Evolutionary conservation across 1,284 basidiomycete species (phyloP), one percentile per base, ranked within the genome.

Genomic region (Ustilago crameri): DNA sequence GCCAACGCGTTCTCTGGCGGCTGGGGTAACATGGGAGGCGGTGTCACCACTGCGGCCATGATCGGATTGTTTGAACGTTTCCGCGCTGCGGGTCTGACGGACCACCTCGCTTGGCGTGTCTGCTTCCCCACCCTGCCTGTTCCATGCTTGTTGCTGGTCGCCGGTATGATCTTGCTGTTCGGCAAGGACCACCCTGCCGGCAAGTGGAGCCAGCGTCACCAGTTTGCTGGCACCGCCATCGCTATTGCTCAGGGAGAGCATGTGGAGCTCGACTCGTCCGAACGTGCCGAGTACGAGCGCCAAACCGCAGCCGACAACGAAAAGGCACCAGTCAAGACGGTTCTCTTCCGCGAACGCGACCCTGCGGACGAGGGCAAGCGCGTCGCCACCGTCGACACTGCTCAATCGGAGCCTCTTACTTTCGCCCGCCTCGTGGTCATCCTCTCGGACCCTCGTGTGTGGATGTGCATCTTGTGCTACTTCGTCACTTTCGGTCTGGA

Each of bases 171-270:
- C 40, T 60, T 90, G 34, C 66, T 88, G 17, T 86, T 87, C 62
- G 89, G 88, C 1, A 87, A 86, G 51, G 89, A 90, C 71, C 88
- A 89, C 48, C 89, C 89, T 0, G 85, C 86, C 9, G 89, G 89
- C 2, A 86, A 85, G 58, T 90, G 89, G 89, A 81, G 84, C 10
- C 83, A 87, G 27, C 84, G 89, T 7, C 86, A 88, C 76, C 85
- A 84, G n/a, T 78, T 85, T 10, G 84, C 84, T 9, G 84, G 84
- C n/a, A 83, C 85, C 22, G 82, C 82, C 7, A 71, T 81, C 35
- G 84, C 81, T 26, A 75, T 84, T 26, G 69, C 77, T 18, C 69
- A 77, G 17, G 84, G 83, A 0, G 81, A 84, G 48, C 61, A 81
- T 27, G 71, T 82, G 23, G 43, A 72, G 26, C 74, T 84, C 42